Base-by-base conservation (phyloP, 495 filamentous ascomycete genomes). In the Neurospora sp. region DNA sequence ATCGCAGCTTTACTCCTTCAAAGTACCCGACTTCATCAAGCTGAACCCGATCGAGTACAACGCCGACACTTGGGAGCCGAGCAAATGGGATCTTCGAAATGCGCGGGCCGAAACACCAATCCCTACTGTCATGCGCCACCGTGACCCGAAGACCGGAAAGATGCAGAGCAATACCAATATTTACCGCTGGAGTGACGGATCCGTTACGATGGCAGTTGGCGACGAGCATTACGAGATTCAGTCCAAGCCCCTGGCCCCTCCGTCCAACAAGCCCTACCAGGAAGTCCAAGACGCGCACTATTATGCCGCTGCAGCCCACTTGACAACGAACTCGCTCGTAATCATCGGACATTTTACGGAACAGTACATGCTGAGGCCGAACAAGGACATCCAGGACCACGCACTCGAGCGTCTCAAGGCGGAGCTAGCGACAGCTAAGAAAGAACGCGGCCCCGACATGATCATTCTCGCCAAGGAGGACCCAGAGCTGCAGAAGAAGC, bases 141-240 rank as follows among this genome's bases (percentile, higher is more conserved):
- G 80, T 61, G 81, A 86, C 61, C 74, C 79, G 0, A 77, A 79
- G 35, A 85, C 83, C 0, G 81, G 81, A 70, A 79, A 87, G 42
- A 82, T 93, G 12, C 88, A 92, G 76, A 94, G 92, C 42, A 96
- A 96, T 79, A 87, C 93, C 7, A 88, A 91, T 65, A 83, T 95
- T 38, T 88, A 93, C 72, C 88, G 87, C 73, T 97, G 93, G 93
- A 92, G 91, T 73, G 93, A 97, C 77, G 93, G 93, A 44, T 94
- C 92, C 7, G 81, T 94, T 38, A 97, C 94, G 18, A 84, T 98
- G 10, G 89, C 88, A 0, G 78, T 89, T 61, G 92, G 94, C 9
- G 85, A 85, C 69, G 90, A 92, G 74, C 93, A 97, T 76, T 97
- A 93, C 83, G 89, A 92, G 75, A 88, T 97, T 45, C 84, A 89